These are phyloP conservation scores for Thelephora ganbajun DNA, from an alignment of 768 basidiomycete genomes.

Conservation along the genomic window DNA sequence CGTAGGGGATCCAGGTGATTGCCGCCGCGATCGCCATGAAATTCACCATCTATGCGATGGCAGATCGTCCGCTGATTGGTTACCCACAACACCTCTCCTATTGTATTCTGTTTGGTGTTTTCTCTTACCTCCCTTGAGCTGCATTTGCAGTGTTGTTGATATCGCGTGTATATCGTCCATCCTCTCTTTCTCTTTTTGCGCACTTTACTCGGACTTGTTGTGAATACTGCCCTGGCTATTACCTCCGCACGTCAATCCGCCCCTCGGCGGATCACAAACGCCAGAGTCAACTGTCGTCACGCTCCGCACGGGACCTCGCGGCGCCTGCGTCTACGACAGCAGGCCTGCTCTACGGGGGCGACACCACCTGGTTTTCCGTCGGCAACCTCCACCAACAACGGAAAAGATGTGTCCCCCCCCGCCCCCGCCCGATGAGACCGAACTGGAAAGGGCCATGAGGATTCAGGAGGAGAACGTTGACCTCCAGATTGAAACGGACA, in stretches of 20 bases:
- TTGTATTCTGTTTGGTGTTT: too few species aligned
- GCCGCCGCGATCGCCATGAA: too few species aligned
- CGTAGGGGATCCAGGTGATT: neutral
- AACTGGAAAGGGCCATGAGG: constrained; percentile 25
- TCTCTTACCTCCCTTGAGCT: too few species aligned
- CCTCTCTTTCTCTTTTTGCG: neutral
- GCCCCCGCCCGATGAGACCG: constrained; percentile 26
- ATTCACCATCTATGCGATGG: too few species aligned
- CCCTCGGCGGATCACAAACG: too few species aligned
- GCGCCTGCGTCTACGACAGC: too few species aligned
- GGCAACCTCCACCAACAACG: neutral
- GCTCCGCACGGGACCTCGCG: too few species aligned
- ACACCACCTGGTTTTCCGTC: too few species aligned
- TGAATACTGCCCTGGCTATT: neutral
- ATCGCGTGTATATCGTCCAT: constrained; percentile 7
- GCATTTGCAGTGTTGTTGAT: constrained; percentile 2
- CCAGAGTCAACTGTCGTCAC: too few species aligned
- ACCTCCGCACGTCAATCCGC: neutral
- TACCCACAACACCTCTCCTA: too few species aligned
- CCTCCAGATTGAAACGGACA: constrained; percentile 31
- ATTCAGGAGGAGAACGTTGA: constrained; percentile 34
- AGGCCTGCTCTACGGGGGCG: too few species aligned
- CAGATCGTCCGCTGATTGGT: too few species aligned
- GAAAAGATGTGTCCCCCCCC: constrained; percentile 16
- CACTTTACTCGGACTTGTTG: constrained; percentile 1